Conservation (phyloP, 257 asterid species). For the Handroanthus guayacan region DNA sequence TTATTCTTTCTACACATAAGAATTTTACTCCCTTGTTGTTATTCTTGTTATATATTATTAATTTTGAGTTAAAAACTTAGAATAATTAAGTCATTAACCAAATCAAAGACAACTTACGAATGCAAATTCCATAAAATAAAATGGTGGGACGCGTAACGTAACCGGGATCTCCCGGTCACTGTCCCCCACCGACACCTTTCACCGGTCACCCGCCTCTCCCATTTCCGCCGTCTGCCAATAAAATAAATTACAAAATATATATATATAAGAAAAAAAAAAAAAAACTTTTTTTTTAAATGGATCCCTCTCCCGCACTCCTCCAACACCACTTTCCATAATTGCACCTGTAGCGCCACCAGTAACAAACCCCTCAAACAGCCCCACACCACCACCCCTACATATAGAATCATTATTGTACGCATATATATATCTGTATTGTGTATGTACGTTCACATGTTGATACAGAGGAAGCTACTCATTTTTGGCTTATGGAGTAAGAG, state of each 20-base stretch:
- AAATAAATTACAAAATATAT: background rate
- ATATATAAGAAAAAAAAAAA: background rate
- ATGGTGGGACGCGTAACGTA: slow-evolving; percentile 48
- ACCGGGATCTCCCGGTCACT: slow-evolving; percentile 72
- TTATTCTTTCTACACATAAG: no score
- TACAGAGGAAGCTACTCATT: slow-evolving; percentile 29
- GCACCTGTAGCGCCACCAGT: slow-evolving; percentile 23
- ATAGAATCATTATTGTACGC: background rate
- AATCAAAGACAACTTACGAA: background rate
- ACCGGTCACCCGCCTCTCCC: slow-evolving; percentile 42
- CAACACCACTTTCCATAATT: slow-evolving; percentile 43
- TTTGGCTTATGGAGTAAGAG: slow-evolving; percentile 35
- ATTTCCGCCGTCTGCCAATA: background rate
- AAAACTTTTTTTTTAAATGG: slow-evolving; percentile 12
- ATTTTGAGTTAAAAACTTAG: no score
- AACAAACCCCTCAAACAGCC: slow-evolving; percentile 7
- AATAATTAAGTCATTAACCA: background rate
- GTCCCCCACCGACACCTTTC: slow-evolving; percentile 71
- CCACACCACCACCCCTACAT: slow-evolving; percentile 26
- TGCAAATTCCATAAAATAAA: background rate
- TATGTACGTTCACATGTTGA: slow-evolving; percentile 8
- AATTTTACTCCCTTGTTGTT: no score
- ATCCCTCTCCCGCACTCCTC: slow-evolving; percentile 43
- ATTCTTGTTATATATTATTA: background rate
- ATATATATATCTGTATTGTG: background rate